Evolutionary conservation across 495 filamentous ascomycete species (phyloP).

Genomic region (Xylona heveae): DNA sequence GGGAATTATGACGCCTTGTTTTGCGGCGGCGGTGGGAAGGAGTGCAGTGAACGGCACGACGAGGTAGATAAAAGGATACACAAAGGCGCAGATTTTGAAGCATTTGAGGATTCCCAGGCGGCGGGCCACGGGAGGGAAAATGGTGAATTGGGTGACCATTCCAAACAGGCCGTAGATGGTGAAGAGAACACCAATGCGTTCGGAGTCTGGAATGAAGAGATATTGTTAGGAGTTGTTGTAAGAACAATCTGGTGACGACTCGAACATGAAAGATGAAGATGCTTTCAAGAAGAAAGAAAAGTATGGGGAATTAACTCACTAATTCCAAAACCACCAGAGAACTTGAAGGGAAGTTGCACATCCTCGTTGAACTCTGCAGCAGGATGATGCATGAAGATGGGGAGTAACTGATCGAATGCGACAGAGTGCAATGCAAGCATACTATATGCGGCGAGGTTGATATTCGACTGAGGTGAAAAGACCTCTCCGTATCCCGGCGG

Average conservation of each 20-base stretch:
- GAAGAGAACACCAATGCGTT: conserved; percentile 56
- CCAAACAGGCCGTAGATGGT: conserved; percentile 51
- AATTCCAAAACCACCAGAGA: conserved; percentile 57
- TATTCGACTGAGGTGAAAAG: conserved; percentile 50
- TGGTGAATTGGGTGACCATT: conserved; percentile 55
- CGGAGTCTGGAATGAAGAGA: conserved; percentile 19
- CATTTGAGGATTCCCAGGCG: conserved; percentile 50
- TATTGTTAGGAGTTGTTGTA: conserved; percentile 5
- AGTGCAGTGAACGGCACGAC: conserved; percentile 52
- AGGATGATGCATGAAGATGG: conserved; percentile 65
- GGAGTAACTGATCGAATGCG: conserved; percentile 60
- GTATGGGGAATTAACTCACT: conserved; percentile 5
- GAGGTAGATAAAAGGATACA: conserved; percentile 55
- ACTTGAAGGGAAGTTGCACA: conserved; percentile 50
- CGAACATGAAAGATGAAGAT: not conserved
- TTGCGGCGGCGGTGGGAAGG: conserved; percentile 17
- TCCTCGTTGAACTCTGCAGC: conserved; percentile 22
- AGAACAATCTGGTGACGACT: not conserved
- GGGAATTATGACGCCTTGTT: conserved; percentile 21
- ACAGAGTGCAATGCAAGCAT: conserved; percentile 56
- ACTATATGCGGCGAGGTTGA: conserved; percentile 58
- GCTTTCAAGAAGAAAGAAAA: not conserved
- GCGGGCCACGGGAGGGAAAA: conserved; percentile 50
- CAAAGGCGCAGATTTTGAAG: conserved; percentile 32
- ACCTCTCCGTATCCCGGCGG: conserved; percentile 38